Evolutionary conservation across 306 rosid genomes (phyloP).

Genomic region (Psophocarpus tetragonolobus): DNA sequence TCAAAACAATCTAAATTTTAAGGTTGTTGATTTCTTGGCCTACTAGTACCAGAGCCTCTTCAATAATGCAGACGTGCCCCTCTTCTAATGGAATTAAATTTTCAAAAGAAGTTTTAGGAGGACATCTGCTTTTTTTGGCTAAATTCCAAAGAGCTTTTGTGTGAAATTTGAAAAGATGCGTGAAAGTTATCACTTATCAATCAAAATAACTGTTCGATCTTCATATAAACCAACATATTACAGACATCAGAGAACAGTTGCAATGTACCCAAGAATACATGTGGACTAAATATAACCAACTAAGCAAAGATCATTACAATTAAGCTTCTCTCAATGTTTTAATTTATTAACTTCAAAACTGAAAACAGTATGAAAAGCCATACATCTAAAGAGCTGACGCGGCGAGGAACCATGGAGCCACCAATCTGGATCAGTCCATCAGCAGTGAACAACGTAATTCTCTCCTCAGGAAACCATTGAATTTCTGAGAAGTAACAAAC

Average conservation of each 20-base stretch:
- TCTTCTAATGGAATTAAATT: background rate
- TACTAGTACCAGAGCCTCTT: background rate
- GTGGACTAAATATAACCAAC: background rate
- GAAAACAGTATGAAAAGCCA: conserved; percentile 24
- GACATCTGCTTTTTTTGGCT: background rate
- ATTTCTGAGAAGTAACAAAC: conserved; percentile 60
- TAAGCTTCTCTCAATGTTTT: background rate
- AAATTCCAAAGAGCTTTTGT: background rate
- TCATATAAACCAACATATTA: background rate
- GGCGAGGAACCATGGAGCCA: conserved; percentile 82
- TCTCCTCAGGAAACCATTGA: conserved; percentile 81
- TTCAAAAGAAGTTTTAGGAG: conserved; percentile 1
- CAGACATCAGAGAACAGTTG: too few species aligned
- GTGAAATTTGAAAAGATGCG: background rate
- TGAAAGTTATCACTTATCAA: background rate
- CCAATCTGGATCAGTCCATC: conserved; percentile 95
- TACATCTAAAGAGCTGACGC: conserved; percentile 66
- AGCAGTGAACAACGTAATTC: conserved; percentile 84
- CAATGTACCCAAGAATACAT: too few species aligned
- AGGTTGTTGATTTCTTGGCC: conserved; percentile 1
- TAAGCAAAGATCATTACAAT: too few species aligned
- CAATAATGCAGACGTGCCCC: background rate
- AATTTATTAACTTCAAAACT: background rate
- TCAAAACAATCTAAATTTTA: conserved; percentile 5
- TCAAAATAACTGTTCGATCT: background rate